Evolutionary conservation across 148 eudicot genomes (phyloP), one percentile per base, ranked within the genome.

Genomic region (Cornus kousa): DNA sequence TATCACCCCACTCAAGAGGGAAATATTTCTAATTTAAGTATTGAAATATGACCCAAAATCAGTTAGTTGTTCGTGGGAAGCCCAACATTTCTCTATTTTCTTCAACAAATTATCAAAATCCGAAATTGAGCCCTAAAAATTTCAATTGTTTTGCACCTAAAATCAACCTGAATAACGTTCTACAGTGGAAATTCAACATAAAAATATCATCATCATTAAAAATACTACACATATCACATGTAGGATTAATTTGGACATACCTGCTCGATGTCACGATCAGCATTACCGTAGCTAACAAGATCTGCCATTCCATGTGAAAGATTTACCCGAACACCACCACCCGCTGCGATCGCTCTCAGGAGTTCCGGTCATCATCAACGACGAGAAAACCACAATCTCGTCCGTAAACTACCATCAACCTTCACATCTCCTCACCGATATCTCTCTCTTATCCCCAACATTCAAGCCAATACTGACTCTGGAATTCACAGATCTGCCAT

Each of bases 251-350:
- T 28, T 39, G 17, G 39, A 64, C 23, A 13, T 48, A 95, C 98
- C 97, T 93, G 98, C 80, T 95, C 91, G 78, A 86, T 87, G 79
- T 93, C 90, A 80, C 97, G 94, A 80, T 89, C 74, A 43, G 86
- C 84, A 84, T 85, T 88, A 80, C 80, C 89, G 83, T 81, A 82
- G 73, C 90, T 89, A 87, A 84, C 88, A 87, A 87, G 94, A 92
- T 92, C 94, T 92, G 97, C 98, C 98, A 95, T 93, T 95, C 98
- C 94, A 94, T 91, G 98, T 86, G 92, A 90, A 71, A 81, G 85
- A 84, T 70, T 83, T 80, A 80, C 82, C 88, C 19, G 75, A 60
- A 79, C 89, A 73, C 84, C 87, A 79, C 93, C 88, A 74, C 83
- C 91, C 68, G 82, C 87, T 82, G 69, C 88, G 79, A 83, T 79